Base-by-base conservation (phyloP, 805 yeast genomes). In the Lachancea thermotolerans region DNA sequence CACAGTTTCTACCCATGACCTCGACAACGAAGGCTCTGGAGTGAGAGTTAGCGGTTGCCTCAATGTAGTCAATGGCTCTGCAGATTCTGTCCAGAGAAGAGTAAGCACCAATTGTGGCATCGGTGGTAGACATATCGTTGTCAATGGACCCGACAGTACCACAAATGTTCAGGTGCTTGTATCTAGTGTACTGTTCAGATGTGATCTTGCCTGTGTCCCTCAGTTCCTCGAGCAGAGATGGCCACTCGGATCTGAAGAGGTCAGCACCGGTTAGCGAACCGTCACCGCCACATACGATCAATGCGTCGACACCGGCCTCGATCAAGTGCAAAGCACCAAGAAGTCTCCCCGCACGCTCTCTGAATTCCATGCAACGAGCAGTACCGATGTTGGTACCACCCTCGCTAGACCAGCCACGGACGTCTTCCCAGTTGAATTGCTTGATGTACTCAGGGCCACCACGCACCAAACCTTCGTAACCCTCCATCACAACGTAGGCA, bases 1-100 rank as follows among this genome's bases (percentile, higher is more conserved):
- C 99, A 74, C 99, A 93, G 66, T 93, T 97, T 62, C 99, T 81
- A 51, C 99, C 99, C 99, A 93, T 93, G 35, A 93, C 99, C 66
- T 93, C 99, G 49, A 93, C 85, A 37, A 93, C 96, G 65, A 93
- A 93, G 6, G 99, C 99, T 60, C 99, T 79, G 12, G 96, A 87
- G 66, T 93, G 99, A 2, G 98, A 91, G 54, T 85, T 79, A n/a
- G 99, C 99, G 32, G 99, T 93, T 42, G 97, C 96, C 66, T 90
- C 97, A 55, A 93, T 93, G 70, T 88, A 91, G 67, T 93, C 98
- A 50, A 93, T 88, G 72, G 87, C 82, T 66, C 88, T 85, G 67
- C 95, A 85, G 56, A 93, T 93, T 63, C 99, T 74, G 53, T 85
- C 96, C 56, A 93, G 74, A 4, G 97, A 87, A 8, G 97, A 88